phyloP scores from a whole-genome alignment of 2,329 filamentous ascomycete species.

The Hypoxylon sp. region DNA sequence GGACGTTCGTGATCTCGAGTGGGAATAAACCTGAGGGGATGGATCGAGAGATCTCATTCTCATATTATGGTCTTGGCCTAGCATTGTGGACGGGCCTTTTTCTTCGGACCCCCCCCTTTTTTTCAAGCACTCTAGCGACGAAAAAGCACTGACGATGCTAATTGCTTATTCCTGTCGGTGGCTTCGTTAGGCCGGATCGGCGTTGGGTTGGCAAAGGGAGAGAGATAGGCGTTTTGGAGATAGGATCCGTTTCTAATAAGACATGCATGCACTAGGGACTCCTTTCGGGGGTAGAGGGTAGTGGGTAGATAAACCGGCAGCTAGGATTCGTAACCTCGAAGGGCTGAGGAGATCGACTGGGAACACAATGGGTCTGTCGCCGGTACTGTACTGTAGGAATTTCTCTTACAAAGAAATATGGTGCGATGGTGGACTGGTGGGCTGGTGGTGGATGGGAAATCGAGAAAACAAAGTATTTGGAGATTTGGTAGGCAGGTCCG shows the following conservation, averaged over 20 bases:
- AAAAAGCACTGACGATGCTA: constrained; percentile 39
- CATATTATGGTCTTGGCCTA: constrained; percentile 52
- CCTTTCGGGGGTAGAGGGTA: constrained; percentile 22
- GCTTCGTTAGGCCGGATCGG: constrained; percentile 42
- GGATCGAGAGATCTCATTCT: constrained; percentile 52
- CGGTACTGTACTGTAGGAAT: constrained; percentile 17
- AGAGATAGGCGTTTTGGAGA: constrained; percentile 41
- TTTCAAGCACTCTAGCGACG: constrained; percentile 20
- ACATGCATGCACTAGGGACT: constrained; percentile 37
- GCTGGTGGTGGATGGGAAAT: constrained; percentile 29
- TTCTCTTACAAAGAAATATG: constrained; percentile 34
- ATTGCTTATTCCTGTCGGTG: constrained; percentile 41
- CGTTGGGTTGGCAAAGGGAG: constrained; percentile 40
- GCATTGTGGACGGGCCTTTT: constrained; percentile 47
- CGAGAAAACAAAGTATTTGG: constrained; percentile 34
- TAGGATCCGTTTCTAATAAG: constrained; percentile 40
- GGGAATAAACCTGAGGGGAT: constrained; percentile 61
- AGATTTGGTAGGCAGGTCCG: constrained; percentile 29
- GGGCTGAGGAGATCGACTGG: constrained; percentile 10
- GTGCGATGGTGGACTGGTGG: constrained; percentile 33
- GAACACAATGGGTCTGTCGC: constrained; percentile 23
- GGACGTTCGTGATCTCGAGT: constrained; percentile 70
- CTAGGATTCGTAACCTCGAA: constrained; percentile 19
- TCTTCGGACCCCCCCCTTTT: constrained; percentile 19
- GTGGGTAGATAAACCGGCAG: constrained; percentile 16